Evolutionary conservation across 495 filamentous ascomycete genomes (phyloP).

Genomic region (Oleoguttula mirabilis): DNA sequence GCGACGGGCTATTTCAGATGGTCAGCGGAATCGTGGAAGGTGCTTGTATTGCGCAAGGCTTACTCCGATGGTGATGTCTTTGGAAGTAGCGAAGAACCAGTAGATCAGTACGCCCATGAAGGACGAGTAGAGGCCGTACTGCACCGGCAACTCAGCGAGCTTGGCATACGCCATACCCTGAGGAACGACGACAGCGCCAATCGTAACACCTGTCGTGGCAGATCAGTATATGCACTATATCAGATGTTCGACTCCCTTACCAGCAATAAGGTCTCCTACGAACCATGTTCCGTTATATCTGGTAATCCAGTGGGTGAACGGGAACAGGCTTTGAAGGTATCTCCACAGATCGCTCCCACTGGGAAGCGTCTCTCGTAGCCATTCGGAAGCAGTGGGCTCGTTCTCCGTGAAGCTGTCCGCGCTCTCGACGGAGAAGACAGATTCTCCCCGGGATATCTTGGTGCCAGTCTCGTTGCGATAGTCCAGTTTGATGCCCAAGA

Average conservation of each 20-base stretch:
- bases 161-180: conserved; percentile 96
- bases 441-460: conserved; percentile 58
- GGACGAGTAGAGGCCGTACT: conserved; percentile 91
- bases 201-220: conserved; percentile 59
- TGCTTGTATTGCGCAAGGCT: conserved; percentile 28
- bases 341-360: conserved; percentile 36
- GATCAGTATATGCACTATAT: too few species aligned
- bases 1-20: conserved; percentile 72
- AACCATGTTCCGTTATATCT: conserved; percentile 87
- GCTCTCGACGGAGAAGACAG: conserved; percentile 61
- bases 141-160: conserved; percentile 59
- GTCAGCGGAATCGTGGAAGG: neutral
- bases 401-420: conserved; percentile 74
- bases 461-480: conserved; percentile 36
- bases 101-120: conserved; percentile 96
- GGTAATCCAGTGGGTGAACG: conserved; percentile 76
- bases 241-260: conserved; percentile 45
- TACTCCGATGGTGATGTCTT: conserved; percentile 98
- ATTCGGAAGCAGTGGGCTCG: conserved; percentile 64
- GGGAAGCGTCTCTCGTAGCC: conserved; percentile 52
- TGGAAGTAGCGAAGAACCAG: conserved; percentile 98
- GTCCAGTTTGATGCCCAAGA: conserved; percentile 74
- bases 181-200: conserved; percentile 89
- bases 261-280: conserved; percentile 76
- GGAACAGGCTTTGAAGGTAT: conserved; percentile 65